Evolutionary conservation across 2,329 filamentous ascomycete species (phyloP).

Genomic region (Capronia coronata): DNA sequence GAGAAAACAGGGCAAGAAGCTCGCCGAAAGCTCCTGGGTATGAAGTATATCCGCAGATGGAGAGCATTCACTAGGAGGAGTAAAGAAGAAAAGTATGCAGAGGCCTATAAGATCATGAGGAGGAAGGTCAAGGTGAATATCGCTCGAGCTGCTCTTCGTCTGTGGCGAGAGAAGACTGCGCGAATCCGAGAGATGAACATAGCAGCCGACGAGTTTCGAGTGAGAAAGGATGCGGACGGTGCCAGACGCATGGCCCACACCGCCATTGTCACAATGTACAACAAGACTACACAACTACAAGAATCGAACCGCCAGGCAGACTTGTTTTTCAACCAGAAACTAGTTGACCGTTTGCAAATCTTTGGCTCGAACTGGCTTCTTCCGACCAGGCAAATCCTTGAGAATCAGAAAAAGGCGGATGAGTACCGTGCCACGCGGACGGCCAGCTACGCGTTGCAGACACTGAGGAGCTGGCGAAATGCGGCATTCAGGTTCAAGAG

Average conservation of each 20-base stretch:
- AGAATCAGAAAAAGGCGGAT: conserved; percentile 17
- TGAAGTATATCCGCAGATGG: conserved; percentile 18
- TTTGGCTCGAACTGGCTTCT: conserved; percentile 20
- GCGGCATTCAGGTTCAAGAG: conserved; percentile 13
- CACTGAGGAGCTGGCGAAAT: conserved; percentile 18
- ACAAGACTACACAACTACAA: conserved; percentile 11
- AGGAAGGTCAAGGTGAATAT: conserved; percentile 21
- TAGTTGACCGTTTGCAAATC: conserved; percentile 11
- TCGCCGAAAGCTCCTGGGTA: conserved; percentile 9
- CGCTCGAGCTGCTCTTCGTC: conserved; percentile 14
- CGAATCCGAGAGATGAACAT: conserved; percentile 12
- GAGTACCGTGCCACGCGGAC: conserved; percentile 19
- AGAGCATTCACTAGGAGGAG: conserved; percentile 4
- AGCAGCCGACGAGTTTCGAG: conserved; percentile 16
- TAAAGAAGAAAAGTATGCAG: conserved; percentile 18
- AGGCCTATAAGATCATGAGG: conserved; percentile 21
- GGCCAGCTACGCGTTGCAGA: conserved; percentile 10
- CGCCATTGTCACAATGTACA: conserved; percentile 19
- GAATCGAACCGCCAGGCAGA: conserved; percentile 9
- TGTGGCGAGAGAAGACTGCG: conserved; percentile 14
- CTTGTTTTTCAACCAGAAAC: conserved; percentile 6
- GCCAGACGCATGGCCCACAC: conserved; percentile 11
- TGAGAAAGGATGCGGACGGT: conserved; percentile 11
- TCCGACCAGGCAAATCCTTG: conserved; percentile 16
- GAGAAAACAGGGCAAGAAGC: conserved; percentile 9